Evolutionary conservation across 2,329 filamentous ascomycete genomes (phyloP), one percentile per base, ranked within the genome.

Genomic region (Trichophaea hybrida): DNA sequence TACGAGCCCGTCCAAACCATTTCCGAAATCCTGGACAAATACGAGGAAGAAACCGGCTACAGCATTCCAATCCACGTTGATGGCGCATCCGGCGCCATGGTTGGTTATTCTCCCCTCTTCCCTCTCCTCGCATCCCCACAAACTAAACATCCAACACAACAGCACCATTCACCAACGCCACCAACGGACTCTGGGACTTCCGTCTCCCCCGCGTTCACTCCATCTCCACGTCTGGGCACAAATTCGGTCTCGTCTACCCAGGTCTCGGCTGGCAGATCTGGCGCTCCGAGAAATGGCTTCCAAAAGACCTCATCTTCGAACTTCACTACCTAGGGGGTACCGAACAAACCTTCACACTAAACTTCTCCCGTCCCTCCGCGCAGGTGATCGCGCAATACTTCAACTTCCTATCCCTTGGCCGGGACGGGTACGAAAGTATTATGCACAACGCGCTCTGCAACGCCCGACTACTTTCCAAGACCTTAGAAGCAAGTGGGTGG

Each of bases 321-420:
- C 75, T 87, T 15, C 80, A 81, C 69, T 87, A 87, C 67, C 77
- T 87, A 0, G 84, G 84, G 40, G 82, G 83, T n/a, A 84, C 81
- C 0, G 82, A 86, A 67, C 78, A 84, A 68, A 82, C 80, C 1
- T 87, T 81, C 71, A 86, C 83, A 0, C 75, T 87, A 17, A 87
- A 86, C 72, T 87, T 87, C 73, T 85, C 82, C 1, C 78, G 84
- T 0, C 83, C 83, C 0, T 84, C 83, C 2, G 80, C 81, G 0
- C 84, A 86, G 62, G 75, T 87, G 59, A 81, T 86, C 61, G 82
- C 77, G 0, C 84, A 87, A 68, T 87, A 87, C 71, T 87, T 81
- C 72, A 86, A 87, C 66, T 74, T 87, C 10, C 81, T 87, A 61
- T 83, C 85, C 64, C 76, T 87, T 0, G 84, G 84, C 1, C 83